phyloP scores from a whole-genome alignment of 352 stramenopile genomes.

The Phytophthora pisi region DNA sequence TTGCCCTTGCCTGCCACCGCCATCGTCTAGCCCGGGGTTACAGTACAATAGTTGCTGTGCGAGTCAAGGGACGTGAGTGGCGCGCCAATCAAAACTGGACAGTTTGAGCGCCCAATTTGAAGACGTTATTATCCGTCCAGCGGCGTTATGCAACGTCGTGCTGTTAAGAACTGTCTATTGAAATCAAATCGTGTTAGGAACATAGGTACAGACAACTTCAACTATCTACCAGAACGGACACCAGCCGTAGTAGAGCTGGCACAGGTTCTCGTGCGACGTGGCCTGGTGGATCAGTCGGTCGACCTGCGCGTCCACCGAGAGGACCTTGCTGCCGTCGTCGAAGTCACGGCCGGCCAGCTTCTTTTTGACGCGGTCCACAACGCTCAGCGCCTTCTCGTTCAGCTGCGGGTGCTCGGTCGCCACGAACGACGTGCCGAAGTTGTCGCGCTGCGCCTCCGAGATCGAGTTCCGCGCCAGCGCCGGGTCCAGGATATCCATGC shows the following conservation, averaged over 20 bases:
- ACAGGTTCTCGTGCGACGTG: conserved; percentile 99
- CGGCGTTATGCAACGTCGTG: background rate
- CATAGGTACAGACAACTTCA: background rate
- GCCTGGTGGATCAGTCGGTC: conserved; percentile 98
- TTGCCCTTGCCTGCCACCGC: conserved; percentile 37
- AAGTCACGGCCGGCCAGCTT: conserved; percentile 99
- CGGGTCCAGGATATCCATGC: conserved; percentile 65
- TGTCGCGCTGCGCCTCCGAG: conserved; percentile 57
- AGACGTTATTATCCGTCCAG: background rate
- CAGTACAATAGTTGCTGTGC: conserved; percentile 18
- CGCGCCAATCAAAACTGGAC: conserved; percentile 23
- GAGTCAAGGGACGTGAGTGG: conserved; percentile 14
- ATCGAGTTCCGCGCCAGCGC: conserved; percentile 69
- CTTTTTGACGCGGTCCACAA: conserved; percentile 98
- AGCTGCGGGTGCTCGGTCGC: conserved; percentile 75
- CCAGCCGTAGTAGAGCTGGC: conserved; percentile 99
- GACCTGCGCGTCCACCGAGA: conserved; percentile 94
- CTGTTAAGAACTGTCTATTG: conserved; percentile 2
- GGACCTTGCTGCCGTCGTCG: conserved; percentile 79
- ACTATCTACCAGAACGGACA: conserved; percentile 88
- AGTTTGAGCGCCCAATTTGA: background rate
- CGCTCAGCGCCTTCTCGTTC: conserved; percentile 93
- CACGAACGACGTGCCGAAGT: conserved; percentile 56
- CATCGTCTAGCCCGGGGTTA: conserved; percentile 26
- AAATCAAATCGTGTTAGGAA: conserved; percentile 2